phyloP scores from a whole-genome alignment of 345 rosid species.

The Eucalyptus leucophloia region DNA sequence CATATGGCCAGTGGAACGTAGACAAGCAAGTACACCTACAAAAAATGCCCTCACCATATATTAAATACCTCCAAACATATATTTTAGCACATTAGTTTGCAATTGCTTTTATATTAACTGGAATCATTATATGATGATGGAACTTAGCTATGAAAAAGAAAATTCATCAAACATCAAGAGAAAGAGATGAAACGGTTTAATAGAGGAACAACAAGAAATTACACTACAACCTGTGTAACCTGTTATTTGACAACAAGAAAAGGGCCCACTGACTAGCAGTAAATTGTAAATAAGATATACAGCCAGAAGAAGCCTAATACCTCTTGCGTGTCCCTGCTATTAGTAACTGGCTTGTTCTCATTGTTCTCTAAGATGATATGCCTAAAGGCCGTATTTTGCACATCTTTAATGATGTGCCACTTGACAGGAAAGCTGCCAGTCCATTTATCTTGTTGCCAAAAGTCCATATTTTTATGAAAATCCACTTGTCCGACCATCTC shows the following conservation, averaged over 20 bases:
- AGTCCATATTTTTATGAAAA: conserved; percentile 73
- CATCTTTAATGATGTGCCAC: conserved; percentile 92
- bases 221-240: not conserved
- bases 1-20: not conserved
- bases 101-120: not conserved
- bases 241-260: not conserved
- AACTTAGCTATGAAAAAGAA: not conserved
- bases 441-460: conserved; percentile 99
- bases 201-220: not conserved
- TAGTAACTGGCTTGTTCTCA: conserved; percentile 95
- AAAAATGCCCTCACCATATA: not conserved
- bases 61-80: not conserved
- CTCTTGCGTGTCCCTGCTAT: conserved; percentile 99
- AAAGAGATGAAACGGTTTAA: not conserved
- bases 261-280: not conserved
- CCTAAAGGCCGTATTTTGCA: conserved; percentile 61
- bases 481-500: conserved; percentile 94
- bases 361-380: conserved; percentile 83
- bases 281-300: not conserved
- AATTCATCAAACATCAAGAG: not conserved
- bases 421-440: conserved; percentile 89
- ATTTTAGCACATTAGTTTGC: not conserved
- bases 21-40: not conserved
- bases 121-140: not conserved
- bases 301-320: conserved; percentile 10